Base-by-base conservation (phyloP, 371 early-diverging fungal genomes). In the Zopfochytrium polystomum region DNA sequence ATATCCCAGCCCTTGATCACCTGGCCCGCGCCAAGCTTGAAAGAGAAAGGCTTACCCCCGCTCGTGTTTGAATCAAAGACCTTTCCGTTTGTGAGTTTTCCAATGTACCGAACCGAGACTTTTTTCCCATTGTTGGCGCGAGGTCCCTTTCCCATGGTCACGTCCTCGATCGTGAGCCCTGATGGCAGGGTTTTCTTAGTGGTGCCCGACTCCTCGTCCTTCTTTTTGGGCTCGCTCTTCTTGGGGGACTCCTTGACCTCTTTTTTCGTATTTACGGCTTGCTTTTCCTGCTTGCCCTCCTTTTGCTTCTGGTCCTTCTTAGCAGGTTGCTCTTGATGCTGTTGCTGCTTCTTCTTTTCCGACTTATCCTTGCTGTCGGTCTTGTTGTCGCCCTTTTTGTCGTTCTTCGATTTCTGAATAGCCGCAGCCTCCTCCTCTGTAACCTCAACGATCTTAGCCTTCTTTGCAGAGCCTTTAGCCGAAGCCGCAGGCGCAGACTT, bases 1-100 rank as follows among this genome's bases (percentile, higher is more conserved):
- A n/a, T n/a, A n/a, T n/a, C n/a, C n/a, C n/a, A n/a, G 30, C 95
- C 97, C 74, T 88, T 85, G 75, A 97, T 97, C 43, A 97, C 98
- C 73, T 95, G 90, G 60, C 92, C 92, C 27, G 75, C 77, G 11
- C 95, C 96, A 35, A 97, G 81, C 18, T 78, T 78, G 81, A 96
- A 96, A 65, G 55, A 73, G 79, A 97, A 95, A 4, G 96, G 94
- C 72, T 85, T 85, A 35, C 96, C 96, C n/a, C n/a, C n/a, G 62
- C 81, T 84, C 51, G 85, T 83, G 80, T 93, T 95, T 72, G 87
- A 80, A 79, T 97, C 98, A 78, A 97, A 95, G 18, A 90, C 88
- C 78, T 92, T 95, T 65, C 95, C 96, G 76, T 81, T 91, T 54
- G 81, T 81, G 52, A 96, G 83, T 63, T 86, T 86, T 56, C 95